Conservation (phyloP, 768 basidiomycete species). For the Naganishia randhawae region DNA sequence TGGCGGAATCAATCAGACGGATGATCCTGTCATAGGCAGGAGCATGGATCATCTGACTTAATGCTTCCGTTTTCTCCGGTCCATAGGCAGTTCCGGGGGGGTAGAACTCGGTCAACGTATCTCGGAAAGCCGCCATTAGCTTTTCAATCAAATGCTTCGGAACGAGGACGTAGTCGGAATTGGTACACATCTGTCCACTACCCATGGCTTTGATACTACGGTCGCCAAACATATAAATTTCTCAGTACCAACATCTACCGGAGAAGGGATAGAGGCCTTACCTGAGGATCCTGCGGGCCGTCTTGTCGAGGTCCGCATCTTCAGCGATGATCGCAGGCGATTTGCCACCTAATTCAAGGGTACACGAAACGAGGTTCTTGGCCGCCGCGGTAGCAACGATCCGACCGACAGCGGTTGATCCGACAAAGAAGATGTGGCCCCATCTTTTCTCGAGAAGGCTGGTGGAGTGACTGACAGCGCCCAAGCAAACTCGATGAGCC, state of each 20-base stretch:
- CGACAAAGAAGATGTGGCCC: slow-evolving; percentile 51
- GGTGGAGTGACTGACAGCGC: slow-evolving; percentile 41
- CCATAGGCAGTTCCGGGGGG: slow-evolving; percentile 25
- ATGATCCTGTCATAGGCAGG: slow-evolving; percentile 37
- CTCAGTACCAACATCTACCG: not conserved
- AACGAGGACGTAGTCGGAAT: slow-evolving; percentile 47
- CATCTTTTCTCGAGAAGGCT: slow-evolving; percentile 43
- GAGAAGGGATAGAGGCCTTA: not conserved
- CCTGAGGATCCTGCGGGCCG: slow-evolving; percentile 40
- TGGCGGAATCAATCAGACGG: slow-evolving; percentile 39
- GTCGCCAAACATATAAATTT: slow-evolving; percentile 25
- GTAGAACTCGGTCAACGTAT: slow-evolving; percentile 36
- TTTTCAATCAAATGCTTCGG: slow-evolving; percentile 37
- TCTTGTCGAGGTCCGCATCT: slow-evolving; percentile 41
- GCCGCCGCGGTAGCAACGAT: slow-evolving; percentile 47
- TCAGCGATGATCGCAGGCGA: slow-evolving; percentile 46
- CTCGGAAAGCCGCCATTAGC: slow-evolving; percentile 36
- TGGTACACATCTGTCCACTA: slow-evolving; percentile 46
- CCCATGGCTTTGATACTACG: slow-evolving; percentile 40
- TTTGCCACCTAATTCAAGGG: slow-evolving; percentile 51
- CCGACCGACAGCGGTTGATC: slow-evolving; percentile 44
- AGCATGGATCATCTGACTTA: slow-evolving; percentile 24
- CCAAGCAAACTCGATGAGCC: slow-evolving; percentile 44
- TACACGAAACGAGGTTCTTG: slow-evolving; percentile 48
- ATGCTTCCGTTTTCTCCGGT: not conserved